A percentile compares a stretch with the other conserved stretches of the same genome.
Evolutionary conservation across 2,329 filamentous ascomycete species (phyloP).

Genomic region (Xylariales sp.): DNA sequence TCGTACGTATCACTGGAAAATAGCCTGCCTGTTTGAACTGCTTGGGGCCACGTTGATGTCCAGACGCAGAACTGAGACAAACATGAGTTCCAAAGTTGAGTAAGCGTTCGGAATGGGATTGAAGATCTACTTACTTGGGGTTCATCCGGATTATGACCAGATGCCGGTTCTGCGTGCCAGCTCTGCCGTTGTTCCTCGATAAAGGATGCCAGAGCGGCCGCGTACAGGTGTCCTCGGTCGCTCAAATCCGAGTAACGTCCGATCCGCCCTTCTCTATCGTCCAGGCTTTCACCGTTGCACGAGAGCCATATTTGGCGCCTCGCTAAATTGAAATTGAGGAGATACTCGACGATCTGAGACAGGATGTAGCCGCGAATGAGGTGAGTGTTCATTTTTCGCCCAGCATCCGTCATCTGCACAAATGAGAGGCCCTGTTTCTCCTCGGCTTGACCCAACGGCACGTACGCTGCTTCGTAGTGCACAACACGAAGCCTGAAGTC

Average conservation of each 20-base stretch:
- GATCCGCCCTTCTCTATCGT: constrained; percentile 29
- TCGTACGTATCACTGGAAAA: constrained; percentile 27
- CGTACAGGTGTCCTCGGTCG: constrained; percentile 25
- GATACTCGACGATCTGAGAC: constrained; percentile 36
- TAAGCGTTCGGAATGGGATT: no score
- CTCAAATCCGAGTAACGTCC: constrained; percentile 31
- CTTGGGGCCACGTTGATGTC: constrained; percentile 37
- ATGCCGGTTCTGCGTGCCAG: constrained; percentile 25
- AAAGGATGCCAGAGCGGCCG: constrained; percentile 23
- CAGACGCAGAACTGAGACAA: constrained; percentile 26
- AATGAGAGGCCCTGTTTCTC: constrained; percentile 33
- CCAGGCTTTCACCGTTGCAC: constrained; percentile 32
- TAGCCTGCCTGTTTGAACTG: constrained; percentile 28
- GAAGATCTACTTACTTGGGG: constrained; percentile 10
- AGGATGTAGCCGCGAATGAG: constrained; percentile 35
- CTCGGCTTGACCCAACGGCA: constrained; percentile 30
- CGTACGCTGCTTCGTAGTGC: constrained; percentile 34
- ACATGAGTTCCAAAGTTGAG: background rate
- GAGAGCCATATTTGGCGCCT: constrained; percentile 33
- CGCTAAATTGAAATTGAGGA: constrained; percentile 36
- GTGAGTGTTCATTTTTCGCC: constrained; percentile 34
- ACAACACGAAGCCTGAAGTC: constrained; percentile 29
- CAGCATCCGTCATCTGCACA: constrained; percentile 33
- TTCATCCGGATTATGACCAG: constrained; percentile 25
- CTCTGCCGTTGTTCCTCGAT: constrained; percentile 26